Conservation (phyloP, 805 yeast species). For the Pichia membranifaciens region DNA sequence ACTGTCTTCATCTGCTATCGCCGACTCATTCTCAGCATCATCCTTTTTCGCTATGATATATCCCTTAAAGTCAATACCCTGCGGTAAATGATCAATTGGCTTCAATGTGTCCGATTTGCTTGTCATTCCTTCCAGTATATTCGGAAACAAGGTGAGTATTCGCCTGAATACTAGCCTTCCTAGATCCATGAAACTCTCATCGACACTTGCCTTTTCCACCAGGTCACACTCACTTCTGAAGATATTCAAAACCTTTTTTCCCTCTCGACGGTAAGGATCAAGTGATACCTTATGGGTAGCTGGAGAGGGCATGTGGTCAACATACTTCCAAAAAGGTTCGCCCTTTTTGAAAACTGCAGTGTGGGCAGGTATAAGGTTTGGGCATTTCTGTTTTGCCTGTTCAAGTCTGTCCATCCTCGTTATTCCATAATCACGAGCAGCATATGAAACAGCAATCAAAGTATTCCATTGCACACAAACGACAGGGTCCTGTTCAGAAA, state of each 20-base stretch:
- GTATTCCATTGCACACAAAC: conserved; percentile 94
- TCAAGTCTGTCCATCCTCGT: conserved; percentile 67
- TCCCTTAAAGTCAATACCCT: conserved; percentile 28
- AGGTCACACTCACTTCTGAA: conserved; percentile 55
- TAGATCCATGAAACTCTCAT: conserved; percentile 83
- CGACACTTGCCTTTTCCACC: conserved; percentile 93
- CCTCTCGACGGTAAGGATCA: conserved; percentile 87
- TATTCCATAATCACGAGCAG: conserved; percentile 83
- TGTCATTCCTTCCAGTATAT: conserved; percentile 23
- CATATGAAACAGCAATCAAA: conserved; percentile 83
- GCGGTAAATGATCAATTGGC: conserved; percentile 32
- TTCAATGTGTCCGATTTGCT: conserved; percentile 34
- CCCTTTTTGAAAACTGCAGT: conserved; percentile 93
- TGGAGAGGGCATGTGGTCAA: conserved; percentile 52
- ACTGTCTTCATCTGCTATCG: background rate
- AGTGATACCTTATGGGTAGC: conserved; percentile 73
- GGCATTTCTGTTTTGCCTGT: conserved; percentile 71
- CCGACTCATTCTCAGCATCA: conserved; percentile 19
- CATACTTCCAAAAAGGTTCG: conserved; percentile 75
- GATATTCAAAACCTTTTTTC: conserved; percentile 67
- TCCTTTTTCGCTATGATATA: conserved; percentile 20
- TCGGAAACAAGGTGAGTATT: conserved; percentile 44
- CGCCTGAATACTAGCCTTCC: conserved; percentile 54
- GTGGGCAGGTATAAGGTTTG: conserved; percentile 71
- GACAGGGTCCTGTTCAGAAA: conserved; percentile 67